Evolutionary conservation across 2,329 filamentous ascomycete species (phyloP), one percentile per base, ranked within the genome.

Genomic region (Triangularia setosa): DNA sequence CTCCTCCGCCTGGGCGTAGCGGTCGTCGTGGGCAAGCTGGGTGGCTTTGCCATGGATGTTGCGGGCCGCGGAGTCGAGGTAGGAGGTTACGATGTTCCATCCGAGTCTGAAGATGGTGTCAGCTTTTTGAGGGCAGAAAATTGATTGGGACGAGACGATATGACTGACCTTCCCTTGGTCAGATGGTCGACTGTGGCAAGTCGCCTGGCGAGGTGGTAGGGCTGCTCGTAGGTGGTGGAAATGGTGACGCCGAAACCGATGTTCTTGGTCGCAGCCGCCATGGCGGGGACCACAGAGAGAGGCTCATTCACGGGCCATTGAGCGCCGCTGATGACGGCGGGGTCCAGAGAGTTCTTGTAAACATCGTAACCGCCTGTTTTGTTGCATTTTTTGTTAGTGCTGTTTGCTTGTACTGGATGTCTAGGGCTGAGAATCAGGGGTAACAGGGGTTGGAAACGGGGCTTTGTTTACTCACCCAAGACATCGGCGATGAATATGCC

Each of bases 291-390:
- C 2, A 87, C 81, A 3, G 82, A 79, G 1, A 90, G 71, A 0
- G 88, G 88, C 72, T 91, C 88, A 65, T 89, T 90, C n/a, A 90
- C 85, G 0, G 88, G 88, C 82, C 86, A 90, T 73, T 91, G 88
- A 0, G 87, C 86, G 1, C 86, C 88, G 0, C 86, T 84, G 0
- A 80, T 73, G 58, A 89, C 82, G 0, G 87, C 85, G 0, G 87
- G 83, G 2, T 83, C 81, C 3, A 79, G 75, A 0, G 84, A 84
- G 0, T 86, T 83, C 65, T 86, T 85, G 75, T 90, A 91, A 4
- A 90, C 87, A 76, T 91, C 88, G 71, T 90, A 90, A 5, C 86
- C 86, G 3, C 85, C 86, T 69, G 25, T 48, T 8, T 55, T 28
- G 18, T 16, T 48, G 40, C 40, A 33, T 16, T 4, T 52, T 16